Conservation (phyloP, 805 yeast genomes). For the Pichia manshurica region DNA sequence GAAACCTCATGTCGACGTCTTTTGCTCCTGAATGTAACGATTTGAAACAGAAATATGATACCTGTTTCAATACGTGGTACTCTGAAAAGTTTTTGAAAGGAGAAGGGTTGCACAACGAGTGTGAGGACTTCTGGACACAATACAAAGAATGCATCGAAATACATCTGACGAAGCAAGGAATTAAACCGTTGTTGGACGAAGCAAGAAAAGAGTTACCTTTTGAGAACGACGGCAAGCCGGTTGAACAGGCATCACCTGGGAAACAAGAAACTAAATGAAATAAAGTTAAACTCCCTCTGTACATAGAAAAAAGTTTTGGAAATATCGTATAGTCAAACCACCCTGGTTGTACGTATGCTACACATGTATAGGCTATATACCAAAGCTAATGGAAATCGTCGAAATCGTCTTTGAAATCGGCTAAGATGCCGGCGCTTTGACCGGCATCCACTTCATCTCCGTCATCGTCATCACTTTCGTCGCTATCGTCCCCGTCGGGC, state of each 20-base stretch:
- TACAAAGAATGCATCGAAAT: constrained; percentile 84
- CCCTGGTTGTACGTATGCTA: constrained; percentile 5
- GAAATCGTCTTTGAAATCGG: constrained; percentile 26
- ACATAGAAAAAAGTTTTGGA: too few relatives aligned
- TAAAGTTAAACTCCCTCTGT: too few relatives aligned
- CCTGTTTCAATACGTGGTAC: constrained; percentile 93
- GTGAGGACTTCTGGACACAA: constrained; percentile 82
- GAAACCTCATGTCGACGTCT: constrained; percentile 72
- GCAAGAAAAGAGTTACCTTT: constrained; percentile 90
- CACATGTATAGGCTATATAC: too few relatives aligned
- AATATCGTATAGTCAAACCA: too few relatives aligned
- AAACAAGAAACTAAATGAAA: not conserved
- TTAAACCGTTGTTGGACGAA: constrained; percentile 77
- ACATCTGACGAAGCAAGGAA: constrained; percentile 64
- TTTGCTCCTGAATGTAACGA: constrained; percentile 97
- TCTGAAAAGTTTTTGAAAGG: constrained; percentile 75
- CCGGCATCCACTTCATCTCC: constrained; percentile 8
- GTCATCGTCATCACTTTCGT: constrained; percentile 22
- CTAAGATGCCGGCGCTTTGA: not conserved
- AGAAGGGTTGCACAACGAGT: constrained; percentile 68
- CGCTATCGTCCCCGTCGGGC: constrained; percentile 59
- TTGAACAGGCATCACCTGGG: not conserved
- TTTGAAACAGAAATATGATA: constrained; percentile 79
- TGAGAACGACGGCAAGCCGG: constrained; percentile 54
- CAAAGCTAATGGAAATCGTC: constrained; percentile 24